Percentiles rank a stretch among this genome's conserved stretches.
These are phyloP conservation scores for Colletotrichum lindemuthianum DNA, from an alignment of 2,329 filamentous ascomycete genomes.

Conservation along the genomic window DNA sequence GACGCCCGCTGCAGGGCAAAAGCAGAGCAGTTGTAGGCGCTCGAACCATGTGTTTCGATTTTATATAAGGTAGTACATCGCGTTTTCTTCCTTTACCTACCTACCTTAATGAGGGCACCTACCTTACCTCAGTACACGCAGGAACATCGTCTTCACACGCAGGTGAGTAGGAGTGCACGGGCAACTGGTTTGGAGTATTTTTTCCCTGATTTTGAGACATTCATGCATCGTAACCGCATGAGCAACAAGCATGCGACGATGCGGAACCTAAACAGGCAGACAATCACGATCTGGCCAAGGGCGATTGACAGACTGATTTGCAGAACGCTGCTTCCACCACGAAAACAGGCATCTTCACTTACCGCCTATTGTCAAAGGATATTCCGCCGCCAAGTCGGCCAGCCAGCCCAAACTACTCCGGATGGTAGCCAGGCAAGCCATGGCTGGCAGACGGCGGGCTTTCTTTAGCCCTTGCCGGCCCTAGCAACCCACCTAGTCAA, in stretches of 20 bases:
- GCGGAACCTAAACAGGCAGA: not conserved
- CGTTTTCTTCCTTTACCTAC: not conserved
- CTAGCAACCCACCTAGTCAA: too few relatives aligned
- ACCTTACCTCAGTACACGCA: not conserved
- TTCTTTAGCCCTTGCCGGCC: constrained; percentile 18
- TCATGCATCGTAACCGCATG: constrained; percentile 14
- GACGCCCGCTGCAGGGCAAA: constrained; percentile 1
- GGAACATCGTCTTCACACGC: too few relatives aligned
- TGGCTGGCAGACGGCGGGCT: constrained; percentile 7
- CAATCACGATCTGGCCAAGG: constrained; percentile 1
- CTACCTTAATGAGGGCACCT: too few relatives aligned
- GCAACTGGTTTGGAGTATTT: not conserved
- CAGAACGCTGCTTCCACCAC: constrained; percentile 2
- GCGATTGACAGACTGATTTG: constrained; percentile 5
- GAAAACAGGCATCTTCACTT: constrained; percentile 15
- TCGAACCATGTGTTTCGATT: constrained; percentile 32
- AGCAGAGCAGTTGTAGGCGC: constrained; percentile 32
- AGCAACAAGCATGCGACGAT: not conserved
- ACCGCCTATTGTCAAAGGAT: constrained; percentile 2
- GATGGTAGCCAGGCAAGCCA: not conserved
- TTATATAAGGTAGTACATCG: too few relatives aligned
- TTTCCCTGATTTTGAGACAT: not conserved
- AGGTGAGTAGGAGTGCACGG: too few relatives aligned
- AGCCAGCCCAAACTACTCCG: constrained; percentile 4
- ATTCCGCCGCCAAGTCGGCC: constrained; percentile 13